These are phyloP conservation scores for Dunaliella sp. DNA, from an alignment of 139 green algal genomes.

Conservation along the genomic window DNA sequence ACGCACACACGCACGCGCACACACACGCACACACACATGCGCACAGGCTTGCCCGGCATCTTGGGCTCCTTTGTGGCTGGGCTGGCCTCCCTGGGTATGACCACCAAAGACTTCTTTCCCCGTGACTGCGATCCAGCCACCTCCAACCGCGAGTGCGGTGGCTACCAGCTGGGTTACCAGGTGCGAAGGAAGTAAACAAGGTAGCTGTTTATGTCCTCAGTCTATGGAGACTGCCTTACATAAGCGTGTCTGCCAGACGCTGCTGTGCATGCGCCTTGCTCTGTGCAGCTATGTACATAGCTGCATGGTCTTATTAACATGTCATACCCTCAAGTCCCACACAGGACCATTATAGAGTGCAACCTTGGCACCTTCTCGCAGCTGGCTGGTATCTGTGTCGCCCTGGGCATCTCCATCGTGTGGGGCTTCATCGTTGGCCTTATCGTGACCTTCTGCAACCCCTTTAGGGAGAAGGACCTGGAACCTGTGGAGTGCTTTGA, in stretches of 20 bases:
- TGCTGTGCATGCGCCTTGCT: too few relatives aligned
- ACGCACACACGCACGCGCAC: background rate
- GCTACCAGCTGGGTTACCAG: constrained; percentile 10
- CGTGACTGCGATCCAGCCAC: background rate
- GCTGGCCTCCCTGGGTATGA: background rate
- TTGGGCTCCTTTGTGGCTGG: constrained; percentile 6
- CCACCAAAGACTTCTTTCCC: background rate
- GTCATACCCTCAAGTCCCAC: too few relatives aligned
- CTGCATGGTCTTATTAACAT: too few relatives aligned
- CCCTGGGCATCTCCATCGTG: background rate
- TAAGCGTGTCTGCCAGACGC: too few relatives aligned
- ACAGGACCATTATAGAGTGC: too few relatives aligned
- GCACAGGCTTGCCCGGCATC: constrained; percentile 5
- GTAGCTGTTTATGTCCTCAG: too few relatives aligned
- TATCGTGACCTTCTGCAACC: background rate
- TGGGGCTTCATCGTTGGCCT: background rate
- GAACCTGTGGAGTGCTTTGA: background rate
- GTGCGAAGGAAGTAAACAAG: too few relatives aligned
- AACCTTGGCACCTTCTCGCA: too few relatives aligned
- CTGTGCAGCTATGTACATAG: too few relatives aligned
- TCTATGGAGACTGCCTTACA: too few relatives aligned
- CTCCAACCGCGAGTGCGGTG: background rate
- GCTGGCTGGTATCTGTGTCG: background rate
- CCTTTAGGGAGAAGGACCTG: background rate
- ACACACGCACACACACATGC: background rate